These are phyloP conservation scores for Paecilomyces sp. DNA, from an alignment of 2,329 filamentous ascomycete species.

Conservation along the genomic window DNA sequence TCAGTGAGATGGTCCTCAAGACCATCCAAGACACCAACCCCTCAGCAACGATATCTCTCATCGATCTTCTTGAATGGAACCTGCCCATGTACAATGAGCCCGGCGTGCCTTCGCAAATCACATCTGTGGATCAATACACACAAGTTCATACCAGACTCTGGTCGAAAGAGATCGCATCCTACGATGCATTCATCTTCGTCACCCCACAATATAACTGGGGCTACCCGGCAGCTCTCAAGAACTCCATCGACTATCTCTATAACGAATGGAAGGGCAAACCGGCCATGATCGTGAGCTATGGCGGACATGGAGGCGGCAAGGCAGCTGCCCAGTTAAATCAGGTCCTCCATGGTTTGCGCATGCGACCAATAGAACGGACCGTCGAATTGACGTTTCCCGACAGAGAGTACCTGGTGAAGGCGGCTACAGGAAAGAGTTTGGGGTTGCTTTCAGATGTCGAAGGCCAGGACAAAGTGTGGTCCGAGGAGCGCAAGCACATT, in stretches of 20 bases:
- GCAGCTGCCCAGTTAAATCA: constrained; percentile 27
- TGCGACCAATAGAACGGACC: constrained; percentile 18
- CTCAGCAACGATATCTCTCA: background rate
- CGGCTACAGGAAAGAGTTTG: background rate
- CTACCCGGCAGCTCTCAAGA: constrained; percentile 50
- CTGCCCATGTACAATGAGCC: constrained; percentile 35
- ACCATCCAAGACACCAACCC: constrained; percentile 5
- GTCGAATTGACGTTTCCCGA: background rate
- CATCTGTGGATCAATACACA: constrained; percentile 22
- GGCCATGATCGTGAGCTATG: constrained; percentile 48
- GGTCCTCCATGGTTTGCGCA: constrained; percentile 27
- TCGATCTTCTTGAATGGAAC: constrained; percentile 24
- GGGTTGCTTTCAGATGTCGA: background rate
- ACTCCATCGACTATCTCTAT: constrained; percentile 56
- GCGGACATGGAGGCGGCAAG: constrained; percentile 36
- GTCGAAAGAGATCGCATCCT: constrained; percentile 25
- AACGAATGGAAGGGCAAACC: constrained; percentile 54
- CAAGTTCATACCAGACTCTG: constrained; percentile 30
- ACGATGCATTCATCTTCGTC: constrained; percentile 36
- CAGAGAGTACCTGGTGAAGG: background rate
- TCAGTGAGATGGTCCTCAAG: constrained; percentile 17
- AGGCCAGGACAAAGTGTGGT: background rate
- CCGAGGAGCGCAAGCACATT: background rate
- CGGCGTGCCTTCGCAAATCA: constrained; percentile 29
- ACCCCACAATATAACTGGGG: constrained; percentile 50